Evolutionary conservation across 2,329 filamentous ascomycete species (phyloP), one percentile per base, ranked within the genome.

Genomic region (Knoxdaviesia proteae): DNA sequence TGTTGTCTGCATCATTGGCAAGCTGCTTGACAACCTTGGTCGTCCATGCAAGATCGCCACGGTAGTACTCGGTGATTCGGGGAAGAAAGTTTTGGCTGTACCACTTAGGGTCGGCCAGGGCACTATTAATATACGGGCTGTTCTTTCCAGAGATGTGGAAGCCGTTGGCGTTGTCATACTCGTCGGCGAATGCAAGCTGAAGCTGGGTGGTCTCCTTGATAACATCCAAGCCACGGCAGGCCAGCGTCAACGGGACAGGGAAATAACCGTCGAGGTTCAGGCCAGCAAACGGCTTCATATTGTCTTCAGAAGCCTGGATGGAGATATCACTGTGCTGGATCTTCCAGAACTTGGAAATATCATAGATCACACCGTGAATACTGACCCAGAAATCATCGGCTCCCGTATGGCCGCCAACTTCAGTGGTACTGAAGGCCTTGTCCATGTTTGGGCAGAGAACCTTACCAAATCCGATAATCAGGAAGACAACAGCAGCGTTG

Each of bases 391-490:
- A 94, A 54, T 94, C 81, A 44, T 76, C 67, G 6, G 68, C 62
- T n/a, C 74, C 80, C 50, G 72, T 66, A 52, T 94, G 88, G 35
- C 62, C 69, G 9, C 61, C 52, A 6, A 94, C 75, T 56, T 98
- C 73, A 7, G 67, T 68, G 5, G 62, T 56, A 42, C 74, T 76
- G 86, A 86, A 98, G 3, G 75, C 90, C 57, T 94, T 94, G 64
- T 94, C 74, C 49, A 74, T 82, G 55, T 94, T 87, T 9, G 90
- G 90, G 55, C 90, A 98, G 3, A 96, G 66, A 1, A 98, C 58
- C 44, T 71, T 74, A 34, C 88, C 87, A 51, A 98, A 90, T 36
- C 63, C 74, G 48, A 94, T 71, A 51, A 98, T 94, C 71, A 84
- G 94, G 62, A 98, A 98, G 45, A 94, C 68, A 47, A 98, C 73